A percentile compares a stretch with the other conserved stretches of the same genome.
Conservation (phyloP, 306 rosid genomes). For the Abrus pulchellus region DNA sequence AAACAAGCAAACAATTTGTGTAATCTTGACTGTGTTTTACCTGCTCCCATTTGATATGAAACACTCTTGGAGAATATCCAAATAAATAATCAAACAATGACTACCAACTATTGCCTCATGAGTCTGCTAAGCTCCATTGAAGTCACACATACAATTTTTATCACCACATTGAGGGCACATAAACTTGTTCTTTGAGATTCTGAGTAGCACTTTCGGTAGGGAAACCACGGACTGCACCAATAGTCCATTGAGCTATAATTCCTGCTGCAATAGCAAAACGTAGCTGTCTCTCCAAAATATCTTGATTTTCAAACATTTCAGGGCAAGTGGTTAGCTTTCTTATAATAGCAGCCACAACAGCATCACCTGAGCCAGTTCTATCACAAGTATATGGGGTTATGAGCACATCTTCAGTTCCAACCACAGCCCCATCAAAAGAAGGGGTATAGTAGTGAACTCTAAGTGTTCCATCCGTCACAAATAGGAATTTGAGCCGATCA, state of each 20-base stretch:
- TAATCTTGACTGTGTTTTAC: slow-evolving; percentile 30
- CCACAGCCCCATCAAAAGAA: slow-evolving; percentile 72
- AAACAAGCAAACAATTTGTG: slow-evolving; percentile 23
- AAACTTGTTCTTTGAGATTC: slow-evolving; percentile 97
- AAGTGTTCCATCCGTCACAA: slow-evolving; percentile 88
- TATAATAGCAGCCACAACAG: slow-evolving; percentile 86
- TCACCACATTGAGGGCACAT: slow-evolving; percentile 96
- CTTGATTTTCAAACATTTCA: slow-evolving; percentile 81
- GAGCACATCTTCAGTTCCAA: slow-evolving; percentile 96
- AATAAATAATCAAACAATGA: slow-evolving; percentile 42
- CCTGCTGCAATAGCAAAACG: slow-evolving; percentile 93
- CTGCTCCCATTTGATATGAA: slow-evolving; percentile 24
- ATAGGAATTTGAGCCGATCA: slow-evolving; percentile 67
- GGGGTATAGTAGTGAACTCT: slow-evolving; percentile 89
- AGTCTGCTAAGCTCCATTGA: slow-evolving; percentile 27
- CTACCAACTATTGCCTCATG: slow-evolving; percentile 11
- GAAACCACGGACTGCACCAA: slow-evolving; percentile 87
- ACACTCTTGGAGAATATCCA: slow-evolving; percentile 24
- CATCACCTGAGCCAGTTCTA: slow-evolving; percentile 98
- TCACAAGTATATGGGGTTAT: slow-evolving; percentile 94
- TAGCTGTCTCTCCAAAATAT: slow-evolving; percentile 79
- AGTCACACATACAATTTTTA: slow-evolving; percentile 14
- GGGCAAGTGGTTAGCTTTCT: slow-evolving; percentile 87
- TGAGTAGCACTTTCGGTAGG: slow-evolving; percentile 98
- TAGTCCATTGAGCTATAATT: slow-evolving; percentile 94